phyloP scores from a whole-genome alignment of 768 basidiomycete species.

The Kwoniella europaea region DNA sequence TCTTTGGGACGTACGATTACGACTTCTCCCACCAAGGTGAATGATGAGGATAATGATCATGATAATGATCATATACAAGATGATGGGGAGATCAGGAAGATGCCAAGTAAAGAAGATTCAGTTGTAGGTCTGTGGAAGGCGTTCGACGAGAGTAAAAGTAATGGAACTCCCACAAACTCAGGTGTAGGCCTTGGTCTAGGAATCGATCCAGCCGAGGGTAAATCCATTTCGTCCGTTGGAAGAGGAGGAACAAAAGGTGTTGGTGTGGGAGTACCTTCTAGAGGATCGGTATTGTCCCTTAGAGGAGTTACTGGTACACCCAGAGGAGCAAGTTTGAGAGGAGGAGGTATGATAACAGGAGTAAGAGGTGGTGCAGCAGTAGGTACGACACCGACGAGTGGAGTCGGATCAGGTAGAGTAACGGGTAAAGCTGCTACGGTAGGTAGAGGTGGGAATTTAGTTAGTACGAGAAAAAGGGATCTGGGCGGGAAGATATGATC shows the following conservation, averaged over 20 bases:
- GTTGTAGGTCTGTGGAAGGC: slow-evolving; percentile 20
- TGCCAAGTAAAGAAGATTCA: slow-evolving; percentile 15
- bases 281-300: slow-evolving; percentile 4
- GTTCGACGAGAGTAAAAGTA: slow-evolving; percentile 7
- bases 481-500: slow-evolving; percentile 17
- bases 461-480: slow-evolving; percentile 19
- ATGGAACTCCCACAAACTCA: background rate
- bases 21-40: too few species aligned
- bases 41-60: background rate
- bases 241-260: background rate
- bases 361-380: background rate
- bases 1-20: too few species aligned
- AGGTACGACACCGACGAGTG: background rate
- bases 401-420: background rate
- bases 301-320: background rate
- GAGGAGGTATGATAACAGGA: background rate
- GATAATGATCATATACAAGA: background rate
- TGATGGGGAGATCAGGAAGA: slow-evolving; percentile 10
- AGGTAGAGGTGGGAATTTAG: slow-evolving; percentile 17
- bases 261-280: background rate
- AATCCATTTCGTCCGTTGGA: background rate
- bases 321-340: background rate
- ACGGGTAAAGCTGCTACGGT: slow-evolving; percentile 17
- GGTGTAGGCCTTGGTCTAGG: slow-evolving; percentile 7
- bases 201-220: slow-evolving; percentile 4